Evolutionary conservation across 345 rosid genomes (phyloP), one percentile per base, ranked within the genome.

Genomic region (Kernera saxatilis): DNA sequence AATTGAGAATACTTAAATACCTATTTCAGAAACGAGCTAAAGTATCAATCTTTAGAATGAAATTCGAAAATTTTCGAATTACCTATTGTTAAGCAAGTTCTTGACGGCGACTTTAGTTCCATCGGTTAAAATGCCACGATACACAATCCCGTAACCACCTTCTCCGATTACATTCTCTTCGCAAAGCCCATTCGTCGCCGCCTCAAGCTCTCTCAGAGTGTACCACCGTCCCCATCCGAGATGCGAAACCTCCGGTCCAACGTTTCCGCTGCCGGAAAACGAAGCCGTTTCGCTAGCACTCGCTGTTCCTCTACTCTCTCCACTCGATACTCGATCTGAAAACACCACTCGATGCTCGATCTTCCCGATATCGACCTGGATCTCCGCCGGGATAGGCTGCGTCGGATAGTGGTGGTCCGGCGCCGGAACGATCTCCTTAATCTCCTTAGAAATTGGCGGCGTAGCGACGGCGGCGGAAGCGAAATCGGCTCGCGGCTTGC

Each of bases 101-200:
- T 93, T 93, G 61, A 93, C 89, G 45, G 97, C 98, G 53, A 93
- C 80, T 57, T 85, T 79, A n/a, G 82, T 75, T 0, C 87, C 82
- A 69, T 88, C 90, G 63, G 69, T 84, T 61, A 93, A 78, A 80
- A 86, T 33, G 7, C 98, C 98, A 69, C 78, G 82, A 55, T 93
- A 93, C 21, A 93, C 98, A 76, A 93, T 88, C 73, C 98, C 98
- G 35, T 93, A 93, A 26, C 98, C 97, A 36, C 98, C 98, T 80
- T 93, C 89, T 10, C 98, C 98, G 14, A 93, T 81, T 15, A 93
- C 93, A 78, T 90, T 93, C 77, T 87, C 89, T 55, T 79, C 83
- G 36, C 88, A 83, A 29, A 93, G 86, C 0, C 87, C 91, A 76
- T 86, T 84, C 1, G 96, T 93, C 1, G 91, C 80, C 1, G 72